phyloP scores from a whole-genome alignment of 1,284 basidiomycete genomes.

The Leucoagaricus sp. region DNA sequence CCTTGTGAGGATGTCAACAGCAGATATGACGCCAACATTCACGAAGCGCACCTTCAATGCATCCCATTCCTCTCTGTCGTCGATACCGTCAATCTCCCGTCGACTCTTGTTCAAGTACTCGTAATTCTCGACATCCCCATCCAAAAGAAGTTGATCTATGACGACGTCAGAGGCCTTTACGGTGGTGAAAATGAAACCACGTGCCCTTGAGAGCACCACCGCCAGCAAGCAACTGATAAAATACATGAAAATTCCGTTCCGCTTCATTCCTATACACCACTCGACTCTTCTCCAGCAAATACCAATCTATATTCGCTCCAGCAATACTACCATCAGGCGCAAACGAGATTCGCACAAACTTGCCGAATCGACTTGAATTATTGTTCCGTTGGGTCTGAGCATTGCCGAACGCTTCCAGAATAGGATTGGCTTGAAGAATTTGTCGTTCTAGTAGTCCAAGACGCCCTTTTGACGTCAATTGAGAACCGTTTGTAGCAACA shows the following conservation, averaged over 20 bases:
- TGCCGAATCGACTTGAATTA: conserved; percentile 98
- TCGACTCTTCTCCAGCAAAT: conserved; percentile 95
- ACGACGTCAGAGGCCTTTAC: conserved; percentile 2
- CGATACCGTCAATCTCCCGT: conserved; percentile 91
- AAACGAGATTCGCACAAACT: conserved; percentile 97
- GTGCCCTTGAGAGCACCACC: conserved; percentile 62
- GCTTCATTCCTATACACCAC: conserved; percentile 88
- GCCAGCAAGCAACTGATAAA: conserved; percentile 88
- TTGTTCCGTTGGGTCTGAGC: conserved; percentile 99
- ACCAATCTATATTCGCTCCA: conserved; percentile 99
- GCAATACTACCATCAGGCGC: conserved; percentile 93
- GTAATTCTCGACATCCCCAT: conserved; percentile 80
- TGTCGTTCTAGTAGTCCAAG: conserved; percentile 94
- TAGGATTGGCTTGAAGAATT: conserved; percentile 97
- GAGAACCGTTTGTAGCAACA: conserved; percentile 43
- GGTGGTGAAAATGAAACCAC: conserved; percentile 11
- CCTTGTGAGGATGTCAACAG: conserved; percentile 37
- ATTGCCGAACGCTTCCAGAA: conserved; percentile 98
- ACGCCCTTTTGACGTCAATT: conserved; percentile 60
- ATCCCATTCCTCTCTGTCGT: conserved; percentile 90
- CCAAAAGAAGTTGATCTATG: conserved; percentile 76
- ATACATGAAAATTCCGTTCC: conserved; percentile 96
- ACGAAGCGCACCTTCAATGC: conserved; percentile 61
- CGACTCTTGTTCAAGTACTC: conserved; percentile 91
- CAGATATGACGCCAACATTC: neutral